Evolutionary conservation across 305 asterid species (phyloP).

Genomic region (Caryopteris hybrid): DNA sequence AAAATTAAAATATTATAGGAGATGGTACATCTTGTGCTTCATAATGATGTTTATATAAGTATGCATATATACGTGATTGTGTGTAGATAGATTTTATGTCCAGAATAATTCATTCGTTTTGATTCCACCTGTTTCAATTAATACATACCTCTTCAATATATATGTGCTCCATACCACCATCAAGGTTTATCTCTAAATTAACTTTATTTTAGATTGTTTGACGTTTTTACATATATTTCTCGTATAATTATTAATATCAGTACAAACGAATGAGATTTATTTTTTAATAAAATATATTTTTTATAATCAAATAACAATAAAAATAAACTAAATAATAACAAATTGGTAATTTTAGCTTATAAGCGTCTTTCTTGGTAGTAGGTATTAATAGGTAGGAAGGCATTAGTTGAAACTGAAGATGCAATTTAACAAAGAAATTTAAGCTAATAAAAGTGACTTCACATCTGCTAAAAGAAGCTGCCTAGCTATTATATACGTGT

Average conservation of each 20-base stretch:
- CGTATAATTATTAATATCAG: neutral
- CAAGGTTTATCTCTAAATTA: neutral
- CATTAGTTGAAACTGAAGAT: conserved; percentile 28
- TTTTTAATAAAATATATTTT: no score
- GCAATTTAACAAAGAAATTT: conserved; percentile 27
- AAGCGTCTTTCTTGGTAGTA: conserved; percentile 1
- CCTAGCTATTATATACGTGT: no score
- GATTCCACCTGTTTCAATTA: neutral
- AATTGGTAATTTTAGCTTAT: neutral
- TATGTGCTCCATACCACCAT: neutral
- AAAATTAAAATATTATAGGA: no score
- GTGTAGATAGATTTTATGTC: no score
- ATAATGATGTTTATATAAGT: no score
- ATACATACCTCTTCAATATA: neutral
- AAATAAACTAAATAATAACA: no score
- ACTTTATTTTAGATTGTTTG: neutral
- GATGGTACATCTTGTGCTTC: no score
- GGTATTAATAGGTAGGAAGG: conserved; percentile 20
- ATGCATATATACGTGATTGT: no score
- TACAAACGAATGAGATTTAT: no score
- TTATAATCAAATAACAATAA: no score
- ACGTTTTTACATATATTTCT: neutral
- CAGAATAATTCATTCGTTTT: no score
- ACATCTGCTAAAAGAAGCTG: conserved; percentile 20
- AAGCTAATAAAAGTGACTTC: conserved; percentile 35